phyloP scores from a whole-genome alignment of 2,329 filamentous ascomycete species.

The Beauveria australis region DNA sequence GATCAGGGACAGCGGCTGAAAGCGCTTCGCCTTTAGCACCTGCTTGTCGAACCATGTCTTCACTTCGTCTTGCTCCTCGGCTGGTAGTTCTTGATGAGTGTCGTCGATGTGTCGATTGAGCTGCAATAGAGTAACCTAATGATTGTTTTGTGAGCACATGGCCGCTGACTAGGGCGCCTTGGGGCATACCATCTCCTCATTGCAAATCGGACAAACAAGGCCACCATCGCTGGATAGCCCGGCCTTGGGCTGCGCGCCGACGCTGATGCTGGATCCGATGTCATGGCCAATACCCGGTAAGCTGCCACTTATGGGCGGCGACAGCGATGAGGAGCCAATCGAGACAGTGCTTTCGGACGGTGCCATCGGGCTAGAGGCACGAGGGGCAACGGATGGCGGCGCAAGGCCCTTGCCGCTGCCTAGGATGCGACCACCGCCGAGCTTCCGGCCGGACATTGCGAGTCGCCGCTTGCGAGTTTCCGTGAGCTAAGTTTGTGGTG shows the following conservation, averaged over 20 bases:
- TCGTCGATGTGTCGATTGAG: constrained; percentile 83
- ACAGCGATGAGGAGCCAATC: constrained; percentile 61
- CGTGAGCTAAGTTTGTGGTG: neutral
- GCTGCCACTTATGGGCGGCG: constrained; percentile 51
- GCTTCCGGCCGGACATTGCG: constrained; percentile 72
- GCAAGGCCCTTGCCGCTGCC: constrained; percentile 79
- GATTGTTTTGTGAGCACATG: neutral
- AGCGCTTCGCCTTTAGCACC: constrained; percentile 85
- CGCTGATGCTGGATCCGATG: constrained; percentile 70
- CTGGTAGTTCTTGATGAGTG: constrained; percentile 79
- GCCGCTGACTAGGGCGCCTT: neutral
- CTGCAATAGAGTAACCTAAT: constrained; percentile 80
- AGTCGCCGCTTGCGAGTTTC: constrained; percentile 28
- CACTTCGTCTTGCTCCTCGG: constrained; percentile 84
- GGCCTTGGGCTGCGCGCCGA: constrained; percentile 48
- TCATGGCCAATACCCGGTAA: constrained; percentile 68
- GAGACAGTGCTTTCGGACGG: constrained; percentile 68
- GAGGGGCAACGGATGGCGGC: constrained; percentile 45
- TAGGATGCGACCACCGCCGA: constrained; percentile 86
- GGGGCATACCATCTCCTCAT: constrained; percentile 82
- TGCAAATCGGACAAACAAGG: constrained; percentile 94
- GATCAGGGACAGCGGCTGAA: constrained; percentile 82
- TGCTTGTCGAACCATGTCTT: constrained; percentile 97
- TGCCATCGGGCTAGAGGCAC: constrained; percentile 41
- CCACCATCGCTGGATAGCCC: constrained; percentile 42